Evolutionary conservation across 2,329 filamentous ascomycete genomes (phyloP), one percentile per base, ranked within the genome.

Genomic region (Alternaria incomplexa): DNA sequence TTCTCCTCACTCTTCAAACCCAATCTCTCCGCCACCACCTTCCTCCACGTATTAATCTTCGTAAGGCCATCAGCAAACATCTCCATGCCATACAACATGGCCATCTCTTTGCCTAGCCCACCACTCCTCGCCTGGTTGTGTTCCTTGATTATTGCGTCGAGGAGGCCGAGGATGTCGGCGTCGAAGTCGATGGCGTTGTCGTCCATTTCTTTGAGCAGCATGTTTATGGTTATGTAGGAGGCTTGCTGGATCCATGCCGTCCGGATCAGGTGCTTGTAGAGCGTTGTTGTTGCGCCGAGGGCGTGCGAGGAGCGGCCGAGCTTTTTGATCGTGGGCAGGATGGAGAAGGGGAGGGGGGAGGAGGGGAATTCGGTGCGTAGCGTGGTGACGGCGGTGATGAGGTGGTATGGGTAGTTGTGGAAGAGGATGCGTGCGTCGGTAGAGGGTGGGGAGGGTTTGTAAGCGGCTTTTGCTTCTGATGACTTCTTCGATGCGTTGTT

Each of bases 271-370:
- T 87, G 83, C 73, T 91, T 89, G 82, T 92, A 94, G 45, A 94
- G 87, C 0, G 85, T 82, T 0, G 90, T 91, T 17, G 89, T 89
- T 6, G 88, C 89, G 51, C 91, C 91, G 1, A 95, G 85, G 7
- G 92, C 88, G 72, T 90, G 92, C 0, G 90, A 90, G 1, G 87
- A 86, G 2, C 91, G 84, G 2, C 91, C 91, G 0, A 92, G 83
- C 47, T 85, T 83, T 73, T 91, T 91, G 70, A 93, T 82, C 8
- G 86, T 85, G 0, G 91, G 90, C 1, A 94, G 82, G 25, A 93
- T 79, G 47, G 84, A 83, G 47, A 91, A 84, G 0, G 84, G 83
- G 1, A 91, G 82, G 0, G 85, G 82, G 1, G 91, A 93, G 0
- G 87, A 81, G 11, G 82, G 84, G 10, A 92, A 93, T 2, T 83